Evolutionary conservation across 352 stramenopile genomes (phyloP), one percentile per base, ranked within the genome.

Genomic region (Peronosclerospora sorghi): DNA sequence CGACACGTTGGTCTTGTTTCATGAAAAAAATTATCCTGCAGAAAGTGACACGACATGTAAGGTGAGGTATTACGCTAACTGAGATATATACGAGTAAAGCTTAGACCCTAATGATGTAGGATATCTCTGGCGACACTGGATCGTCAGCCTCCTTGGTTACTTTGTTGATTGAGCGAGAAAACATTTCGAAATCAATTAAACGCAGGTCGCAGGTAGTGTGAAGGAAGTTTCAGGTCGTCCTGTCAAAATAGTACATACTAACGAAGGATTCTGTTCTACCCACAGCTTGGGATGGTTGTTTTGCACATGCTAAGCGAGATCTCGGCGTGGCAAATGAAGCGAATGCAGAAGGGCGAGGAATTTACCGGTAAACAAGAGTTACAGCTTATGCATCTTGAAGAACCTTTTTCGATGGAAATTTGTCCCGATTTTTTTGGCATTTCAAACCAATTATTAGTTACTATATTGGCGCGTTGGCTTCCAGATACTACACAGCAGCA

Each of bases 321-420:
- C 2, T 87, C 78, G 2, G 69, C 72, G 18, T 93, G 81, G 78
- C 77, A 93, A 64, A 91, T 94, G 76, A 86, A 91, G 38, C 77
- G 76, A 43, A 90, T 94, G 79, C 78, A 94, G 40, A 85, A 83
- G 42, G 67, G 66, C 0, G 79, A 94, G 56, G 79, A 91, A 39
- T 82, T 83, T 17, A 66, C 62, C 1, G 66, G 73, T 0, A 83
- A 84, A 51, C 61, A 60, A 9, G 72, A 87, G 41, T 68, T 85
- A 15, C 65, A 88, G 34, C 52, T 86, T 15, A 74, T 74, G 52
- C 69, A 82, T 30, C 51, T 94, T 15, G 81, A 91, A 52, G 73
- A 90, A 40, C 76, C 78, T 8, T 94, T 79, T 36, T 83, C 81
- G 18, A 68, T 94, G 28, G 75, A 94, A 67, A 73, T 94, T 13